Evolutionary conservation across 371 early-diverging fungal genomes (phyloP), one percentile per base, ranked within the genome.

Genomic region (Thermomucor indicae-seudaticae): DNA sequence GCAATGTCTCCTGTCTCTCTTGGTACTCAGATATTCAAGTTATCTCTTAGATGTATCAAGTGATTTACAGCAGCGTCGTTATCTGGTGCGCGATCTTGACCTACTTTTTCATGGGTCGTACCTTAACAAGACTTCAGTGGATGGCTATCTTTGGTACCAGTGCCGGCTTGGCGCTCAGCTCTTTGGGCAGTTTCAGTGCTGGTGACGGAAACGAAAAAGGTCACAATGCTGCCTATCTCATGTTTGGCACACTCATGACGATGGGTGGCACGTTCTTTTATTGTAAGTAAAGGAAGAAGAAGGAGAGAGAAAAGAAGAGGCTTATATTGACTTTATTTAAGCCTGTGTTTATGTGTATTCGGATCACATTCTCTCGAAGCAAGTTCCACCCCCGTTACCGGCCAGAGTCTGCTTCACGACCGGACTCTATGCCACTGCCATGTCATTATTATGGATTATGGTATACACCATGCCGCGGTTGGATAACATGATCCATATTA

Each of bases 21-120:
- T n/a, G n/a, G n/a, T n/a, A n/a, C n/a, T n/a, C n/a, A n/a, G n/a
- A n/a, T n/a, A n/a, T n/a, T n/a, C n/a, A n/a, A n/a, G n/a, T 32
- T 32, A 19, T 19, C 14, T 38, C 23, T 24, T 64, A 83, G 82
- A 82, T 87, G 75, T 86, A 81, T 42, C 88, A 87, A 70, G 83
- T 86, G 14, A 84, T 86, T 43, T 88, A 90, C 56, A 80, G 83
- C 47, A 78, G 79, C 23, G 80, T 90, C 7, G 84, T 90, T 6
- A 86, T 86, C 29, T 88, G 87, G 79, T 86, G 88, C 35, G 88
- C 90, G n/a, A 67, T 90, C 47, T 61, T 86, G 17, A 78, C 80
- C 0, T 77, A 78, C 35, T 54, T 81, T 23, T 75, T 86, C 35
- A 75, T 90, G 66, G 60, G 69, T 2, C 60, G 84, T 38, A 64